Conservation (phyloP, 768 basidiomycete species). For the Russula sp. region DNA sequence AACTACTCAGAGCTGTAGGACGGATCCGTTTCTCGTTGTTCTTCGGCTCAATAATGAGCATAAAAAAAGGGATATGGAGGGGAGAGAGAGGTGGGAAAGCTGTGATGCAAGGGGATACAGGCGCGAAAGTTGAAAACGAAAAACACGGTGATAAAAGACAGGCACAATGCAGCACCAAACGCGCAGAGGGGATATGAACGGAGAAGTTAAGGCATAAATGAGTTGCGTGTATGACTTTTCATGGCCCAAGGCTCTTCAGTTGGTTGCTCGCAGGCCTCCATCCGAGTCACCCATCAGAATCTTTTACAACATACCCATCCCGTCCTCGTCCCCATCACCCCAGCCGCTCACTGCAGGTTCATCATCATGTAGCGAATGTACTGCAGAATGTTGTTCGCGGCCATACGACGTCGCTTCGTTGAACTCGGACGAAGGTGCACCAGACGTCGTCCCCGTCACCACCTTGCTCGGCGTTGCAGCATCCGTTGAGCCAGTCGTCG, state of each 20-base stretch:
- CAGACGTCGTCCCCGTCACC: neutral
- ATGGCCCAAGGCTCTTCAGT: neutral
- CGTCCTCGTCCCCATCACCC: constrained; percentile 65
- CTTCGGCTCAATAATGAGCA: constrained; percentile 19
- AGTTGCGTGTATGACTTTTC: constrained; percentile 7
- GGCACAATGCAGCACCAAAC: neutral
- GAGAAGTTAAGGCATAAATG: constrained; percentile 24
- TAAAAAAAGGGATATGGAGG: neutral
- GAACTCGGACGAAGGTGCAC: constrained; percentile 34
- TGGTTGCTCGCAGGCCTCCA: neutral
- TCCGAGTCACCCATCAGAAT: constrained; percentile 7
- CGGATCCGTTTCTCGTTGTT: constrained; percentile 18
- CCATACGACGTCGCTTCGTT: constrained; percentile 58
- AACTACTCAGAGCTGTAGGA: constrained; percentile 16
- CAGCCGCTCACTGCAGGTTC: constrained; percentile 56
- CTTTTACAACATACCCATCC: constrained; percentile 63
- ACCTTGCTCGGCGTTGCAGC: constrained; percentile 35
- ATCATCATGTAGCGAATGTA: constrained; percentile 14
- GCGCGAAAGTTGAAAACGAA: neutral
- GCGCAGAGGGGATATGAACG: neutral
- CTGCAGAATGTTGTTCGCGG: neutral
- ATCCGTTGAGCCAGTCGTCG: constrained; percentile 29
- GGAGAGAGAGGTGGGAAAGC: neutral
- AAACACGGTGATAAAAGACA: neutral
- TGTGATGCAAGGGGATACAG: neutral